Base-by-base conservation (phyloP, 1,139 yeast genomes). In the Kazachstania sp. region DNA sequence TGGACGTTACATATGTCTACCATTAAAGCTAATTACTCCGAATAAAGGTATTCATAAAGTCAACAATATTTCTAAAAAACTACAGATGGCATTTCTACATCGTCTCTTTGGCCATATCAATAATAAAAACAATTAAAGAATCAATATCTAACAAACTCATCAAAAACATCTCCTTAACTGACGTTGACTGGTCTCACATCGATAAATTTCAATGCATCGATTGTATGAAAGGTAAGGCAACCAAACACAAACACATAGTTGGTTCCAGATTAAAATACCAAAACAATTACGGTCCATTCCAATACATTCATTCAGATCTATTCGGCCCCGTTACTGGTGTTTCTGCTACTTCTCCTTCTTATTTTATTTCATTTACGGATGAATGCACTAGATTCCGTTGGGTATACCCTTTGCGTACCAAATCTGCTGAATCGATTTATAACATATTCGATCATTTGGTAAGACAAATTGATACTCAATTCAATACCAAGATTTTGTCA, bases 321-420 rank as follows among this genome's bases (percentile, higher is more conserved):
- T 48, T 49, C 41, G 52, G 54, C 15, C 52, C 52, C 5, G 43
- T 48, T 16, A 23, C 40, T 18, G 37, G 34, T 32, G 34, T 39
- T 18, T 29, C 42, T 8, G 26, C 28, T 16, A 37, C 41, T 19
- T 23, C 30, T 20, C 42, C 48, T 3, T 19, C 15, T n/a, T 44
- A 46, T 28, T 50, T 48, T 23, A 41, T 50, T 23, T 20, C 48
- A 2, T 50, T 44, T 44, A 44, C 45, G 9, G 51, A 50, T 35
- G 49, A 46, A 36, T 37, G 15, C 3, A 42, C 50, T 8, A 13
- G 47, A 15, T 46, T 37, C 38, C 36, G 44, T 13, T 50, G 46
- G 45, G 45, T 42, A 8, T 48, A 38, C 34, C 49, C 46, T 16
- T 36, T 46, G 7, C 13, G 9, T 8, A 31, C 13, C 4, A 39